A percentile compares a stretch with the other conserved stretches of the same genome.
phyloP scores from a whole-genome alignment of 2,329 filamentous ascomycete species.

The Phaeosphaeria sp. region DNA sequence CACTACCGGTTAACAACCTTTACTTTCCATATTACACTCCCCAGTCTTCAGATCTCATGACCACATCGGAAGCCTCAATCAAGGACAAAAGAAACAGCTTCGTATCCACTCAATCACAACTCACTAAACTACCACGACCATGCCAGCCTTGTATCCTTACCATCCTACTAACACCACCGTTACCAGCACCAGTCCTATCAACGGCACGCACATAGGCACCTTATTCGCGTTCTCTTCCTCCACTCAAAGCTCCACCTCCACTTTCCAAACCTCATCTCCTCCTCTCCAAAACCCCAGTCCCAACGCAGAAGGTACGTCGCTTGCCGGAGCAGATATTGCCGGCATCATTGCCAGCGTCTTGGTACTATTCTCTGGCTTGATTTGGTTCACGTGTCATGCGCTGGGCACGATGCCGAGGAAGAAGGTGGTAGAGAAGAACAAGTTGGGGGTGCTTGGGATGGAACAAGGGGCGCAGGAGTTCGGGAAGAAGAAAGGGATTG shows the following conservation, averaged over 20 bases:
- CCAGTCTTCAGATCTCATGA: too few relatives aligned
- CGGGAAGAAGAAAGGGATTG: too few relatives aligned
- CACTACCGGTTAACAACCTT: too few relatives aligned
- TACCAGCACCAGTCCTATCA: too few relatives aligned
- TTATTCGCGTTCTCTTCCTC: too few relatives aligned
- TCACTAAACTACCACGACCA: background rate
- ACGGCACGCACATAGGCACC: too few relatives aligned
- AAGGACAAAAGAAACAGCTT: background rate
- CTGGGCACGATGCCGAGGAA: constrained; percentile 1
- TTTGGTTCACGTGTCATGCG: constrained; percentile 2
- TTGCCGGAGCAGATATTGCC: background rate
- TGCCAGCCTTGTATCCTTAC: background rate
- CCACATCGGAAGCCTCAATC: too few relatives aligned
- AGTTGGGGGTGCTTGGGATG: too few relatives aligned
- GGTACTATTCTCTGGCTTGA: constrained; percentile 1
- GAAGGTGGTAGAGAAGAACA: background rate
- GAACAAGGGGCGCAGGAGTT: too few relatives aligned
- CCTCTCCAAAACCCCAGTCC: background rate
- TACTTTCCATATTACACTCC: too few relatives aligned
- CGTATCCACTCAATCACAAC: background rate
- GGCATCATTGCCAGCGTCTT: constrained; percentile 2
- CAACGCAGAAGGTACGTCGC: background rate
- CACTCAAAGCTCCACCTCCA: background rate
- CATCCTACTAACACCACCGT: background rate
- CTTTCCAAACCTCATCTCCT: background rate